Conservation (phyloP, 306 rosid genomes). For the Medicago arabica region DNA sequence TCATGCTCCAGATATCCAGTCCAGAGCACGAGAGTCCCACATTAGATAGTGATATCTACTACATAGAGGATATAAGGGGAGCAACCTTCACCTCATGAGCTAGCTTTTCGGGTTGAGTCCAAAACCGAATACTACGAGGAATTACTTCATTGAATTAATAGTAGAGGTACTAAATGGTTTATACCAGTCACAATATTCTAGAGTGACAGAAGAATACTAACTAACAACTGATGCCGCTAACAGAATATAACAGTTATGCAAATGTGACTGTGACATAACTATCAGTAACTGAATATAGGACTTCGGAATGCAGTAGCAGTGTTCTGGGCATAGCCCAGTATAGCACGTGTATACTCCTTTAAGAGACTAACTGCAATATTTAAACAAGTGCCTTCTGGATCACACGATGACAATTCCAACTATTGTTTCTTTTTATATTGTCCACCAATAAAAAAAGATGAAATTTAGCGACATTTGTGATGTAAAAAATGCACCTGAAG, state of each 20-base stretch:
- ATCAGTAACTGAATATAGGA: conserved; percentile 4
- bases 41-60: background rate
- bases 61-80: background rate
- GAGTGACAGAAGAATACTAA: background rate
- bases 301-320: background rate
- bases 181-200: background rate
- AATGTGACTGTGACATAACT: background rate
- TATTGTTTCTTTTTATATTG: conserved; percentile 2
- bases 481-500: conserved; percentile 72
- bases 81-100: conserved; percentile 15
- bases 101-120: background rate
- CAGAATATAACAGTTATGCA: background rate
- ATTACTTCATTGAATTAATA: background rate
- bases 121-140: background rate
- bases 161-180: background rate
- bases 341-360: background rate
- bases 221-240: conserved; percentile 10
- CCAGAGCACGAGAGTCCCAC: background rate
- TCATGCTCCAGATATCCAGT: background rate
- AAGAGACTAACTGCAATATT: conserved; percentile 8
- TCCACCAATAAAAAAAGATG: background rate
- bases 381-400: conserved; percentile 10
- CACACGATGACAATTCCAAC: conserved; percentile 5
- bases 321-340: background rate
- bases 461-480: conserved; percentile 11